Percentiles rank a stretch among this genome's conserved stretches.
Conservation (phyloP, 2,329 filamentous ascomycete species). For the Domatiomyces globalis region DNA sequence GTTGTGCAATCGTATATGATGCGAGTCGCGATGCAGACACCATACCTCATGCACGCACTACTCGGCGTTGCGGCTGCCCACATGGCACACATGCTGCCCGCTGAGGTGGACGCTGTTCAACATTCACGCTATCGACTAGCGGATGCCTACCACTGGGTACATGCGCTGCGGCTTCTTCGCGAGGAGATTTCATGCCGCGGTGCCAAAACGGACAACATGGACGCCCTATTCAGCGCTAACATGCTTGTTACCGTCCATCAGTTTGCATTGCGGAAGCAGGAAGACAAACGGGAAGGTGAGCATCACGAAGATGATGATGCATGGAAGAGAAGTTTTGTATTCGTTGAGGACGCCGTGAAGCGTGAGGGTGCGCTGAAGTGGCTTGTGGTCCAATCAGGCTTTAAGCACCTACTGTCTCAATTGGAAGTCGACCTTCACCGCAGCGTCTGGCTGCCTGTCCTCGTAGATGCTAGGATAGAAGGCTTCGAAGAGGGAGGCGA, state of each 20-base stretch:
- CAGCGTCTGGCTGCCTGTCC: slow-evolving; percentile 25
- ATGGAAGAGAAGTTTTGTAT: background rate
- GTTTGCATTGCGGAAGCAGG: slow-evolving; percentile 12
- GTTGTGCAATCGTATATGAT: slow-evolving; percentile 2
- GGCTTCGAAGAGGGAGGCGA: background rate
- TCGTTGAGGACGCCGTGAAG: background rate
- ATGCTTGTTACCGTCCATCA: slow-evolving; percentile 26
- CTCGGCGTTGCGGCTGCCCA: slow-evolving; percentile 23
- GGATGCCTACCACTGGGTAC: slow-evolving; percentile 26
- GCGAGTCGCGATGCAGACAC: slow-evolving; percentile 17
- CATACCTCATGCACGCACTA: slow-evolving; percentile 27
- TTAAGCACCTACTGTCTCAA: slow-evolving; percentile 22
- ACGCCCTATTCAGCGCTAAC: slow-evolving; percentile 26
- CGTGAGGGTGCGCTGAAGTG: slow-evolving; percentile 23
- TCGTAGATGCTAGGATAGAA: slow-evolving; percentile 7
- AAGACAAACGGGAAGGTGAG: no score
- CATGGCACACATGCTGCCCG: slow-evolving; percentile 20
- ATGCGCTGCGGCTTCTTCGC: slow-evolving; percentile 24
- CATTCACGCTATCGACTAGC: slow-evolving; percentile 14
- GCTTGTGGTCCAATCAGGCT: slow-evolving; percentile 24
- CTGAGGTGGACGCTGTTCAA: slow-evolving; percentile 18
- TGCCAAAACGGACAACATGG: slow-evolving; percentile 23
- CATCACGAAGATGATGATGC: slow-evolving; percentile 2
- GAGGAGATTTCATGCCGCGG: slow-evolving; percentile 18
- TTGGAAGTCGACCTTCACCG: slow-evolving; percentile 18